These are phyloP conservation scores for Intubia oerlemansii DNA, from an alignment of 2,329 filamentous ascomycete genomes.

Conservation along the genomic window DNA sequence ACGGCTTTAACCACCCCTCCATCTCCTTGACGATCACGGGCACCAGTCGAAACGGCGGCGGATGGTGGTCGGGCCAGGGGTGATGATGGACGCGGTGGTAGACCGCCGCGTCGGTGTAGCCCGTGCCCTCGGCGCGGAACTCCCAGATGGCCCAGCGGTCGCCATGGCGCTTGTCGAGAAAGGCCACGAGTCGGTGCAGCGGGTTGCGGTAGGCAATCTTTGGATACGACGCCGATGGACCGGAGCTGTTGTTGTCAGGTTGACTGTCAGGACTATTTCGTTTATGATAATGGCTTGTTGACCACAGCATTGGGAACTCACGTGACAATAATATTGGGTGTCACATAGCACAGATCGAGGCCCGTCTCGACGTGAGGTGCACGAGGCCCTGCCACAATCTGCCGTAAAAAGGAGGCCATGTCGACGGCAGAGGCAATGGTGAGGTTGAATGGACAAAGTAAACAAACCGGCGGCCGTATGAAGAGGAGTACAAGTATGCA, in stretches of 20 bases:
- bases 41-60: conserved; percentile 75
- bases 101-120: conserved; percentile 80
- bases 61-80: conserved; percentile 93
- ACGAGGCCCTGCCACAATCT: conserved; percentile 78
- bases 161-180: conserved; percentile 69
- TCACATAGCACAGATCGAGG: conserved; percentile 90
- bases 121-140: conserved; percentile 88
- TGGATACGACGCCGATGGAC: conserved; percentile 74
- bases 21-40: conserved; percentile 82
- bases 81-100: conserved; percentile 75
- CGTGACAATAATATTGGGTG: conserved; percentile 50
- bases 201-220: conserved; percentile 88
- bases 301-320: conserved; percentile 11
- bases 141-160: conserved; percentile 91
- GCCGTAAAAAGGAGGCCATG: conserved; percentile 62
- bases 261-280: not conserved
- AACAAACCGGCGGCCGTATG: too few relatives aligned
- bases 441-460: too few relatives aligned
- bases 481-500: too few relatives aligned
- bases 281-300: too few relatives aligned
- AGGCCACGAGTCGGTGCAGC: conserved; percentile 66
- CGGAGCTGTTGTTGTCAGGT: conserved; percentile 39
- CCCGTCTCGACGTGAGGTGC: conserved; percentile 68
- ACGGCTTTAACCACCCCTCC: conserved; percentile 17
- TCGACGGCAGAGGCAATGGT: too few relatives aligned